Percentiles rank a stretch among this genome's conserved stretches.
These are phyloP conservation scores for Gossypium gossypioides DNA, from an alignment of 441 rosid genomes.

Conservation along the genomic window DNA sequence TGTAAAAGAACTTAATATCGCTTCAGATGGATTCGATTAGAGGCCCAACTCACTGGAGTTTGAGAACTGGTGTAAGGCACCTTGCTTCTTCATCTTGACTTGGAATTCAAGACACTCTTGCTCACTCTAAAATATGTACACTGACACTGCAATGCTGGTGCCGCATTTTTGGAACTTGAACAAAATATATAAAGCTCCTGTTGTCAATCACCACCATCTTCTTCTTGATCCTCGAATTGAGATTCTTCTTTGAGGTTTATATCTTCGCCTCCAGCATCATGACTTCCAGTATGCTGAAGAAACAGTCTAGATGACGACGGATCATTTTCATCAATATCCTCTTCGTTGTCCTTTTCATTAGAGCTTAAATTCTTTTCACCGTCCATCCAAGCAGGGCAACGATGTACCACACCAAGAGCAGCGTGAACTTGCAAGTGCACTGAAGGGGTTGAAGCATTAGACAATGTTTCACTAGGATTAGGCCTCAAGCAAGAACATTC, in stretches of 20 bases:
- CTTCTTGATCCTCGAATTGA: conserved; percentile 83
- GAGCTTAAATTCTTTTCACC: conserved; percentile 23
- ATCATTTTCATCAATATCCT: conserved; percentile 69
- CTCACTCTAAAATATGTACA: conserved; percentile 9
- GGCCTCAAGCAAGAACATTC: conserved; percentile 69
- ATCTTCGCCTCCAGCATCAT: conserved; percentile 52
- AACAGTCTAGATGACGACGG: conserved; percentile 58
- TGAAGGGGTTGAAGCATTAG: conserved; percentile 24
- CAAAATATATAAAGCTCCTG: neutral
- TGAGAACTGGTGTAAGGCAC: neutral
- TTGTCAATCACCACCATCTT: conserved; percentile 54
- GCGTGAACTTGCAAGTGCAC: conserved; percentile 27
- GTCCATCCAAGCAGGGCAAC: conserved; percentile 74
- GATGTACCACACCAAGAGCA: conserved; percentile 43
- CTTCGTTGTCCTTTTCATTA: conserved; percentile 66
- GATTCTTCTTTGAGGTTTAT: conserved; percentile 65
- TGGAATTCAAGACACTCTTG: conserved; percentile 1
- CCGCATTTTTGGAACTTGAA: neutral
- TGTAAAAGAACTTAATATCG: neutral
- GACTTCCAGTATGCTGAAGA: conserved; percentile 36
- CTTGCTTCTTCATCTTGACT: neutral
- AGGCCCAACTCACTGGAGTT: conserved; percentile 3
- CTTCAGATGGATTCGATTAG: neutral
- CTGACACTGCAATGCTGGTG: neutral
- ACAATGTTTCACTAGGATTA: conserved; percentile 18